A percentile compares a stretch with the other conserved stretches of the same genome.
These are phyloP conservation scores for Zea mays DNA, from an alignment of 176 grass and related monocot genomes.

Conservation along the genomic window Zm-B73-REFERENCE-NAM-5.0 NC_050104.1:133457501-133458000, in stretches of 20 bases:
- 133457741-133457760: slow-evolving; percentile 97
- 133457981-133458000: too few species aligned
- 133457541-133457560: slow-evolving; percentile 68
- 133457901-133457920: too few species aligned
- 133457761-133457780: slow-evolving; percentile 87
- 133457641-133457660: slow-evolving; percentile 53
- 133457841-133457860: too few species aligned
- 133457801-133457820: too few species aligned
- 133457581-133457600: slow-evolving; percentile 91
- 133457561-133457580: slow-evolving; percentile 99
- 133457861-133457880: too few species aligned
- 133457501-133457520: slow-evolving; percentile 88
- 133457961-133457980: too few species aligned
- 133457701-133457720: slow-evolving; percentile 65
- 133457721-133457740: slow-evolving; percentile 92
- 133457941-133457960: too few species aligned
- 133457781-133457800: slow-evolving; percentile 85
- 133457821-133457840: too few species aligned
- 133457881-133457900: too few species aligned
- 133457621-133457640: slow-evolving; percentile 59
- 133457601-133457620: slow-evolving; percentile 82
- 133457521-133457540: slow-evolving; percentile 89
- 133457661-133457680: slow-evolving; percentile 94
- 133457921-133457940: too few species aligned
- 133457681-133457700: slow-evolving; percentile 91